Evolutionary conservation across 139 green algal species (phyloP), one percentile per base, ranked within the genome.

Genomic region (Trebouxia sp.): DNA sequence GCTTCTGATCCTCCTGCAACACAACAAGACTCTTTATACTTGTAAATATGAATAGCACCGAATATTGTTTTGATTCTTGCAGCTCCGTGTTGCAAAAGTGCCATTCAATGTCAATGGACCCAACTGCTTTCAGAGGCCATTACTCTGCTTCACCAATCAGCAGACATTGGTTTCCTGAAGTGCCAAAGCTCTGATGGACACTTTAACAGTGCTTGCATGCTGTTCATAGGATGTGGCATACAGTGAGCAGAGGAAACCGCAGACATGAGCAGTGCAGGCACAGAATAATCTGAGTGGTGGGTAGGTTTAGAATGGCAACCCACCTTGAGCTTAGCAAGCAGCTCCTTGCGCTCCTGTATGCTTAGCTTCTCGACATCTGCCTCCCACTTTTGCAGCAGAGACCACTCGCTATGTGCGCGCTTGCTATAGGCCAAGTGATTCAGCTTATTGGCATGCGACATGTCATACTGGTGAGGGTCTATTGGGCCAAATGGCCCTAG

Each of bases 341-440:
- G 45, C 10, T 45, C 30, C 30, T 55, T 53, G 28, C 72, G 43
- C n/a, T 47, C n/a, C 17, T 79, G 45, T 35, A 45, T 32, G 30
- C 43, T 62, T 35, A 47, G 72, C n/a, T 62, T 28, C 11, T 82
- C 30, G 26, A 43, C 17, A 35, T 55, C 56, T 39, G 78, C 78
- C 26, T 76, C 58, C 58, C 38, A 48, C 5, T 35, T 37, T 9
- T 62, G 39, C n/a, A 82, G 58, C 62, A 82, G 62, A 4, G 78
- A 48, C 78, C 78, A 82, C 10, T 76, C 42, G 28, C 78, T 82
- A 43, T 76, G 45, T 32, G 62, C 58, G 5, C 78, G 78, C 24
- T 47, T 32, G 78, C 78, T 45, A 58, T 56, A 56, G 39, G 48
- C 53, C 42, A 56, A 10, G 42, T 38, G 17, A 48, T 26, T 28